Evolutionary conservation across 805 yeast species (phyloP), one percentile per base, ranked within the genome.

Genomic region (Blastobotrys parvus): DNA sequence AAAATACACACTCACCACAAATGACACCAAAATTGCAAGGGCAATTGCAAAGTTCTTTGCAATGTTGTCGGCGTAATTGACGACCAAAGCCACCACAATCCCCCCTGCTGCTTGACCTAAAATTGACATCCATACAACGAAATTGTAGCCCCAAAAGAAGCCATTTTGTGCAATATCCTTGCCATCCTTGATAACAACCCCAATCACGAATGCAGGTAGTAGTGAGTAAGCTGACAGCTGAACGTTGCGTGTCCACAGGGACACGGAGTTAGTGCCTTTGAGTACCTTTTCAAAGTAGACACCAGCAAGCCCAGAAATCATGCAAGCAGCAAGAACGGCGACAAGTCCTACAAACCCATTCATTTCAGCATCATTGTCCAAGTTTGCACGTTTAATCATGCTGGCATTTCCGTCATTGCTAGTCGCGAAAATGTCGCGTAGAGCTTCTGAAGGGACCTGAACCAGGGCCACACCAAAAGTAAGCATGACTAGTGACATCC

Each of bases 31-130:
- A 44, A 65, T 65, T 11, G 69, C 62, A 33, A 65, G 55, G 8
- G 67, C 59, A 6, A 69, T 65, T 11, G 69, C 69, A 48, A 66
- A 65, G 54, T 65, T 65, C 53, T 65, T 65, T 43, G 67, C 65
- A 39, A 66, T 66, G 48, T 63, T 65, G 51, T 66, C 70, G 19
- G 70, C 70, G 43, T 59, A 65, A 44, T 66, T 66, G 46, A 66
- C 70, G 41, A 68, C 66, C 23, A 65, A 47, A 3, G 70, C 70
- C 3, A 66, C 70, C 6, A 66, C 56, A 40, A 66, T 61, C 4
- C 70, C 70, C 6, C 70, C 70, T 19, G 60, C 35, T 0, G 70
- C 70, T 49, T 66, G 70, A 36, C 64, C 53, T 2, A 58, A 42
- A 34, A 66, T 63, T 22, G 68, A 68, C 8, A 55, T 47, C 59